These are phyloP conservation scores for Cocos nucifera DNA, from an alignment of 176 grass and related monocot species.

Conservation along the genomic window DNA sequence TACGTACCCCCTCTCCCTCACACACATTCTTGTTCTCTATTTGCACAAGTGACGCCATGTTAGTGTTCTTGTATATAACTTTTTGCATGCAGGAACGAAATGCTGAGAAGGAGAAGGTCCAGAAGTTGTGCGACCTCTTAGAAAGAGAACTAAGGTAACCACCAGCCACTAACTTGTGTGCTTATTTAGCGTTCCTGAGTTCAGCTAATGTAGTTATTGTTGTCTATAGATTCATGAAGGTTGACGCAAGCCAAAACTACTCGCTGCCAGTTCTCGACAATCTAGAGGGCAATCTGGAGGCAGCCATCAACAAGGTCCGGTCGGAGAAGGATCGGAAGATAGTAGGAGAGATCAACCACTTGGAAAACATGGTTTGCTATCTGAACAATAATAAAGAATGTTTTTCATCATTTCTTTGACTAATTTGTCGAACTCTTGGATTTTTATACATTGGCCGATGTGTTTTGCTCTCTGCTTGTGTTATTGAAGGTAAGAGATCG, in stretches of 20 bases:
- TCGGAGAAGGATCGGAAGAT: slow-evolving; percentile 81
- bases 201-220: no score
- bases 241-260: slow-evolving; percentile 50
- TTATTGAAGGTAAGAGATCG: slow-evolving; percentile 48
- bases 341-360: slow-evolving; percentile 50
- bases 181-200: no score
- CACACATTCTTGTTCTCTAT: not conserved
- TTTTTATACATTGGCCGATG: no score
- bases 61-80: no score
- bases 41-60: no score
- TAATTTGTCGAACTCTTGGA: no score
- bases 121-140: slow-evolving; percentile 62
- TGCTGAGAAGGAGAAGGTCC: slow-evolving; percentile 62
- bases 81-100: slow-evolving; percentile 43
- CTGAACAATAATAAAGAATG: no score
- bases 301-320: slow-evolving; percentile 60
- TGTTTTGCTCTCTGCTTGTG: not conserved
- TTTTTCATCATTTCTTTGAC: no score
- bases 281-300: slow-evolving; percentile 73
- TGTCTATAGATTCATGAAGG: slow-evolving; percentile 56
- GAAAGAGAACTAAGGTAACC: slow-evolving; percentile 69
- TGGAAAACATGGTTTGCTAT: slow-evolving; percentile 41
- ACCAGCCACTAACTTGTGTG: not conserved
- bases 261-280: slow-evolving; percentile 56
- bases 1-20: slow-evolving; percentile 5